Base-by-base conservation (phyloP, 148 eudicot species). In the Nepenthes mirabilis region DNA sequence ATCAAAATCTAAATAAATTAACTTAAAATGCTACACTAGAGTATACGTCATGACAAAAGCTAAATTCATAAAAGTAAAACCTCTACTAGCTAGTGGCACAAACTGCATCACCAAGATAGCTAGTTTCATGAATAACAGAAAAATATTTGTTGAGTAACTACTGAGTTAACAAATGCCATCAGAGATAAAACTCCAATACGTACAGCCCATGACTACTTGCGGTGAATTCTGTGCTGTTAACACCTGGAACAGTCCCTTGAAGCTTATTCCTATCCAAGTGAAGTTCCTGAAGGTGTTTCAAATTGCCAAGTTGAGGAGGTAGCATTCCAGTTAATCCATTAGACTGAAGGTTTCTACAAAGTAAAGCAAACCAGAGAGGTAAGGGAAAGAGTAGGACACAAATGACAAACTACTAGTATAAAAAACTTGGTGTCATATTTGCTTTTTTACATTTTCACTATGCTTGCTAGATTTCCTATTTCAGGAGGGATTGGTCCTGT, bases 201-300 rank as follows among this genome's bases (percentile, higher is more conserved):
- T 75, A 88, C 91, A 85, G 72, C 43, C 82, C 79, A 43, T 65
- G 70, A 8, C 51, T 14, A 35, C 62, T 70, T 33, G 82, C 68
- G 33, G 66, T 10, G 49, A 68, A 60, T 7, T 43, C 55, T 0
- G 90, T 67, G 47, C 52, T 45, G 65, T 63, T 68, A 58, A 69
- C 64, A 60, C 76, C 95, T 12, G 89, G 95, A 54, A 90, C 61
- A 47, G 57, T 57, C 66, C 97, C 97, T 65, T 62, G 76, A 70
- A 90, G 84, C 79, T 74, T 87, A 72, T 90, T 90, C 65, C 97
- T 84, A 63, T 87, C 95, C 57, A 90, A 51, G 58, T 75, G 74
- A 68, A 90, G 85, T 65, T 87, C 91, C 72, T 82, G 74, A 60
- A 90, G 95, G 63, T 69, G 60, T 33, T 75, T 72, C 66, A 90